A percentile compares a stretch with the other conserved stretches of the same genome.
Conservation (phyloP, 495 filamentous ascomycete genomes). For the Podospora bellae-mahoneyi region DNA sequence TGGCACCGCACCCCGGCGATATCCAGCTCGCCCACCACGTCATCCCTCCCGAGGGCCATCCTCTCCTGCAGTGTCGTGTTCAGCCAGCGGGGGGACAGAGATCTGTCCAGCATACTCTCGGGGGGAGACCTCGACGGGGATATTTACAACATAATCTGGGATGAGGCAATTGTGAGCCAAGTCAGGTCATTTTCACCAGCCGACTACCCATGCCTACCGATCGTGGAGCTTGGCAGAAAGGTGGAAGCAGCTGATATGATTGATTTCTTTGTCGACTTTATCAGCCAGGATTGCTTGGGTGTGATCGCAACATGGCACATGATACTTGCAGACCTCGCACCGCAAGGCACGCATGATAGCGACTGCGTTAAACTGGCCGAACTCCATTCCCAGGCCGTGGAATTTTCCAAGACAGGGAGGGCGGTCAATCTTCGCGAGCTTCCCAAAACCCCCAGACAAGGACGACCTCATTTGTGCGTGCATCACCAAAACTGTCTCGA, state of each 20-base stretch:
- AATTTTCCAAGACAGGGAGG: constrained; percentile 77
- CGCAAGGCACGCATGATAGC: constrained; percentile 50
- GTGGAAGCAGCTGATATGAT: constrained; percentile 63
- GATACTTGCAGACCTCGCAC: constrained; percentile 61
- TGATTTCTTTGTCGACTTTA: constrained; percentile 75
- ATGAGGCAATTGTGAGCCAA: constrained; percentile 43
- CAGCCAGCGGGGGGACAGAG: constrained; percentile 62
- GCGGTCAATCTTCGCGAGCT: constrained; percentile 50
- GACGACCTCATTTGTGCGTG: constrained; percentile 45
- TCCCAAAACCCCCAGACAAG: constrained; percentile 18
- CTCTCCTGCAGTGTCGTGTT: constrained; percentile 64
- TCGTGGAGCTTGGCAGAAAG: constrained; percentile 53
- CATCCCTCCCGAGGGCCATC: constrained; percentile 54
- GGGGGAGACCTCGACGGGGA: constrained; percentile 86
- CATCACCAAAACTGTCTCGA: background rate
- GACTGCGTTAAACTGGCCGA: constrained; percentile 63
- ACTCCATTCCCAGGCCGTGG: constrained; percentile 73
- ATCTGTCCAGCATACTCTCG: constrained; percentile 70
- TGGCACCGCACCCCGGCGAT: constrained; percentile 77
- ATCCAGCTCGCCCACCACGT: constrained; percentile 59
- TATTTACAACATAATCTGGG: constrained; percentile 71
- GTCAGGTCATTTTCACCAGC: constrained; percentile 51
- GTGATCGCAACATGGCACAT: constrained; percentile 65
- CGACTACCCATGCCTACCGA: constrained; percentile 57
- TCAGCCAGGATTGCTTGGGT: constrained; percentile 70